These are phyloP conservation scores for Allium sativum DNA, from an alignment of 106 monocot genomes.

Conservation along the genomic window DNA sequence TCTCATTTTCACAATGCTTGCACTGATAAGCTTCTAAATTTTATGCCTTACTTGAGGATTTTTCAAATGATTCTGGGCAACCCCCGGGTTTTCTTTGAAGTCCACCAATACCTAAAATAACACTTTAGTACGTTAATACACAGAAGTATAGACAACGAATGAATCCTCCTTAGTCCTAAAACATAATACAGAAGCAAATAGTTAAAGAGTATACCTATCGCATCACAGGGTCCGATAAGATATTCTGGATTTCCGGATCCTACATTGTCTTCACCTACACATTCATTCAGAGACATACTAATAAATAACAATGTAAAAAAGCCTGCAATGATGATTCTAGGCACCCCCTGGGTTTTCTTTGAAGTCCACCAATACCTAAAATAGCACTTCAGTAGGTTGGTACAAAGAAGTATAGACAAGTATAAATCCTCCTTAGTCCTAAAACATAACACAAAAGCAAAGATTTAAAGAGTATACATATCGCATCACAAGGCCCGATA, in stretches of 20 bases:
- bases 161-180: no score
- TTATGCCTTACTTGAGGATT: conserved; percentile 76
- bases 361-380: no score
- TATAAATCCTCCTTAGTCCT: no score
- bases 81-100: conserved; percentile 67
- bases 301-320: background rate
- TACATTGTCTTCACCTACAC: conserved; percentile 56
- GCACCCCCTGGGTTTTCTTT: no score
- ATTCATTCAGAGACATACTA: background rate
- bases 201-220: conserved; percentile 26
- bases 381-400: no score
- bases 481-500: no score
- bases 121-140: background rate
- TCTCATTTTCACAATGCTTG: conserved; percentile 92
- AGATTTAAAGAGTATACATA: no score
- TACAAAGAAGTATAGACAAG: no score
- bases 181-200: no score
- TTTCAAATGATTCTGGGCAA: conserved; percentile 73
- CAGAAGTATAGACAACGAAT: background rate
- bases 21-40: conserved; percentile 76
- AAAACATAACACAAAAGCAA: no score
- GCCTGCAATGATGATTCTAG: no score
- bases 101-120: conserved; percentile 30
- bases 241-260: conserved; percentile 83
- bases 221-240: conserved; percentile 82